Evolutionary conservation across 371 early-diverging fungal species (phyloP), one percentile per base, ranked within the genome.

Genomic region (Rhizopus stolonifer): DNA sequence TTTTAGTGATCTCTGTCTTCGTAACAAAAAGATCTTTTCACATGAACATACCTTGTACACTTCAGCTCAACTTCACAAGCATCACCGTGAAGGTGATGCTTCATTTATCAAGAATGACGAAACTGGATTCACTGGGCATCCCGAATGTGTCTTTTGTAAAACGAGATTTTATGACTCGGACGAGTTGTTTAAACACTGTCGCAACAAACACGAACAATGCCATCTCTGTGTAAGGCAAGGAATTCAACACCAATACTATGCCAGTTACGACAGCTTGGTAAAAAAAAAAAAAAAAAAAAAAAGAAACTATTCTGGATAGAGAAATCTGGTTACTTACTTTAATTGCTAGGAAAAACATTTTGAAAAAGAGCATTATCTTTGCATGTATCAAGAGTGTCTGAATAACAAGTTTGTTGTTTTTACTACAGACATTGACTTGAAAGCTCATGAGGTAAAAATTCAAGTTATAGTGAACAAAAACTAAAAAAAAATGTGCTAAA

Each of bases 321-420:
- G 31, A 29, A 29, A 29, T 29, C 7, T 29, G 10, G 7, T 2
- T 7, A 32, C 15, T 29, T 29, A 25, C 8, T 23, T 34, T 11
- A 6, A 17, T 32, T 40, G 18, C 5, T 58, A 90, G 91, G 90
- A 91, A 61, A 64, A 83, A 11, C 98, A 98, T 72, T 94, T 94
- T 58, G 67, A 80, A 42, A 60, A 72, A 26, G 91, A 91, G 6
- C 98, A 98, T 61, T 90, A 74, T 58, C 66, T 88, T 14, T 98
- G 98, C 69, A 60, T 64, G 38, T 79, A 95, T 25, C 81, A 84
- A 14, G 81, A 84, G 46, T 98, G 98, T 64, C 61, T 95, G 53
- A 94, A 94, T 39, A 82, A 85, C 53, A 96, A 95, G 77, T 97
- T 98, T 82, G 86, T 96, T 24, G 98, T 96, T 0, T 98, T 98